These are phyloP conservation scores for Fusarium sp. DNA, from an alignment of 2,329 filamentous ascomycete genomes.

Conservation along the genomic window DNA sequence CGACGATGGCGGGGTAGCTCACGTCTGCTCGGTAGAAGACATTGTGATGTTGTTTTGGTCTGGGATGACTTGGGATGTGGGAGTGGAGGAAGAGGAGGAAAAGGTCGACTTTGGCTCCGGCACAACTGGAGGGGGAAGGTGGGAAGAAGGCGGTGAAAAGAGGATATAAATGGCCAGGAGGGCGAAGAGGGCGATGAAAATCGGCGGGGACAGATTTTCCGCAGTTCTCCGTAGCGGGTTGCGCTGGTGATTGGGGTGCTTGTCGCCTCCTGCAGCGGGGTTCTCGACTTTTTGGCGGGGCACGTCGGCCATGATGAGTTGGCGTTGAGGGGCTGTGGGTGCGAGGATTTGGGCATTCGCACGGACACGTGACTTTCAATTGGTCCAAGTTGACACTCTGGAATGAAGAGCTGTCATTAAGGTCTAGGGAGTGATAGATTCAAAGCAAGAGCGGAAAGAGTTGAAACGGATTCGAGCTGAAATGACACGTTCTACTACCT, in stretches of 20 bases:
- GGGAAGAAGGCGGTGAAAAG: conserved; percentile 49
- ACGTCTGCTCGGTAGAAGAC: conserved; percentile 88
- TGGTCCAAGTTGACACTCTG: conserved; percentile 20
- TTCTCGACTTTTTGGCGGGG: conserved; percentile 49
- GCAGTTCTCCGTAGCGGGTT: conserved; percentile 47
- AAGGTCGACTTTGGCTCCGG: conserved; percentile 44
- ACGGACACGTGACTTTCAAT: conserved; percentile 43
- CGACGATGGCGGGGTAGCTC: conserved; percentile 58
- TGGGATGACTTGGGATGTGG: conserved; percentile 46
- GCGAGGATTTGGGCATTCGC: conserved; percentile 32
- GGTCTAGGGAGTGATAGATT: neutral
- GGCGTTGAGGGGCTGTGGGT: conserved; percentile 42
- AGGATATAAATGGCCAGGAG: conserved; percentile 53
- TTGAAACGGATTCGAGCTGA: neutral
- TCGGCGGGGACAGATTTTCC: conserved; percentile 59
- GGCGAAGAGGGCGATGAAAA: conserved; percentile 56
- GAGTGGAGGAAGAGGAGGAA: conserved; percentile 42
- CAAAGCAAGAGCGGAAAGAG: neutral
- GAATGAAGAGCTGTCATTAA: conserved; percentile 1
- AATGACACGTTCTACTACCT: neutral
- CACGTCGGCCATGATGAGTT: conserved; percentile 49
- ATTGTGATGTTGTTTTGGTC: conserved; percentile 62
- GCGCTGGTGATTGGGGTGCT: conserved; percentile 40
- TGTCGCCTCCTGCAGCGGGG: conserved; percentile 49
- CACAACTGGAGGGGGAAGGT: conserved; percentile 46